phyloP scores from a whole-genome alignment of 768 basidiomycete species.

The Phylloporus sp. region DNA sequence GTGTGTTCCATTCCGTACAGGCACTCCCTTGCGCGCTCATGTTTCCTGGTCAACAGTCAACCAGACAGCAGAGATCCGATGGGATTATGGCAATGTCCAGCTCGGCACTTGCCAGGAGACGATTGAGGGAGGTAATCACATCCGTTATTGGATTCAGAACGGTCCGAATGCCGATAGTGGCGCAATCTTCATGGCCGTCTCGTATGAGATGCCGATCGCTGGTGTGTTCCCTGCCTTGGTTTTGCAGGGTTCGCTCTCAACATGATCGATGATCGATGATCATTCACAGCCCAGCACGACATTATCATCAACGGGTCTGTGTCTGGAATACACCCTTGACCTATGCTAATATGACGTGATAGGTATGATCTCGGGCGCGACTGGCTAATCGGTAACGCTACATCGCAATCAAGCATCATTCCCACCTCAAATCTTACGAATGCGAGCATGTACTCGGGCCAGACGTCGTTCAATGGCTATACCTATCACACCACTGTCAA shows the following conservation, averaged over 20 bases:
- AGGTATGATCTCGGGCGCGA: conserved; percentile 83
- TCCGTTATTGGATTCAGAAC: conserved; percentile 86
- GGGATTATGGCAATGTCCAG: conserved; percentile 75
- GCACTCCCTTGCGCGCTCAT: neutral
- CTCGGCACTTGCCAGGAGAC: conserved; percentile 88
- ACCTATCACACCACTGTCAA: conserved; percentile 67
- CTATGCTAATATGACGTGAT: neutral
- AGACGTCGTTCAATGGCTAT: conserved; percentile 60
- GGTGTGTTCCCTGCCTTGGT: conserved; percentile 34
- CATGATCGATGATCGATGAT: neutral
- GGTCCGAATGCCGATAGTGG: conserved; percentile 61
- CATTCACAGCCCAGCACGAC: conserved; percentile 52
- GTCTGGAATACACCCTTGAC: neutral
- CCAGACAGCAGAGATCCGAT: conserved; percentile 81
- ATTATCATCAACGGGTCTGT: conserved; percentile 67
- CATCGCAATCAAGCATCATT: conserved; percentile 36
- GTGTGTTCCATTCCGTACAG: conserved; percentile 35
- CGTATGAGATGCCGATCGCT: conserved; percentile 66
- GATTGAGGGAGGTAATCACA: conserved; percentile 81
- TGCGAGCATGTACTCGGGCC: conserved; percentile 55
- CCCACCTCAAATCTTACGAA: conserved; percentile 36
- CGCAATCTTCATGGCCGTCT: conserved; percentile 71
- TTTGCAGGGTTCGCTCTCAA: neutral
- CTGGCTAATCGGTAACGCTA: conserved; percentile 82
- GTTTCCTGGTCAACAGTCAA: conserved; percentile 47